Evolutionary conservation across 306 rosid species (phyloP).

Genomic region (Cicer pinnatifidum): DNA sequence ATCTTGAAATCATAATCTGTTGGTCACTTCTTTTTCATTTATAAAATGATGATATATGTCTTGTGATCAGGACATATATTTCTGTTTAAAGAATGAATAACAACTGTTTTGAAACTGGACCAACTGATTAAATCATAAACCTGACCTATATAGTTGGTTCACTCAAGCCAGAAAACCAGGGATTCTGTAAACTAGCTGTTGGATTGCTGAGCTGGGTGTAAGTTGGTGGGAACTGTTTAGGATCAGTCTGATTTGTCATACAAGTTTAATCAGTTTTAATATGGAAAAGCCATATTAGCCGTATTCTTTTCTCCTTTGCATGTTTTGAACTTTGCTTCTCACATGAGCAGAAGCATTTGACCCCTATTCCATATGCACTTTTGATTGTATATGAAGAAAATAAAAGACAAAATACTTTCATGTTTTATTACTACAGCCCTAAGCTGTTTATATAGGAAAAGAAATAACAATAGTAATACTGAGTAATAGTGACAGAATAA

Average conservation of each 20-base stretch:
- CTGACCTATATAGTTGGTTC: not conserved
- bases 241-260: not conserved
- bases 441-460: too few relatives aligned
- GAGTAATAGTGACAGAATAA: too few relatives aligned
- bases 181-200: not conserved
- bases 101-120: not conserved
- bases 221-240: not conserved
- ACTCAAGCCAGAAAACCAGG: not conserved
- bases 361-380: not conserved
- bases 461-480: too few relatives aligned
- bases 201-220: not conserved
- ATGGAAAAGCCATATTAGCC: not conserved
- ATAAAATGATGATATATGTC: conserved; percentile 2
- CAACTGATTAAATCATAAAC: not conserved
- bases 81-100: conserved; percentile 4
- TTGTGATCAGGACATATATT: not conserved
- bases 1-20: not conserved
- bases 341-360: not conserved
- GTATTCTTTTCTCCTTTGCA: not conserved
- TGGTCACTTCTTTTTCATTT: not conserved
- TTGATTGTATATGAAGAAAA: not conserved
- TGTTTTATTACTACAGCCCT: too few relatives aligned
- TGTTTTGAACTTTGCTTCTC: not conserved
- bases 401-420: too few relatives aligned
- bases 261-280: not conserved